Evolutionary conservation across 352 stramenopile genomes (phyloP).

Genomic region (Pythium monospermum): DNA sequence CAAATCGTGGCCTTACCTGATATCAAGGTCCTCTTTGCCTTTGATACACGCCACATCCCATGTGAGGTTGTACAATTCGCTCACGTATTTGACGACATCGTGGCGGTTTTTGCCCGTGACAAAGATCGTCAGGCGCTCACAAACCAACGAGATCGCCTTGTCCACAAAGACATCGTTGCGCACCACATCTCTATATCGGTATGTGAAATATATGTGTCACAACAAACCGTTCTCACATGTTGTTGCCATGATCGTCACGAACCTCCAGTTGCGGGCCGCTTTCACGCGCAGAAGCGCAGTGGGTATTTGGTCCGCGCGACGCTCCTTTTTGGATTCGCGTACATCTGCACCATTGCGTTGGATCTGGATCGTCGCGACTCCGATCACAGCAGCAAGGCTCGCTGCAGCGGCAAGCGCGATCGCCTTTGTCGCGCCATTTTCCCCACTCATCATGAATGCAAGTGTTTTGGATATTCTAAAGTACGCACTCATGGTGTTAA

Average conservation of each 20-base stretch:
- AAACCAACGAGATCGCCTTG: conserved; percentile 42
- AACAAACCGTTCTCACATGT: too few relatives aligned
- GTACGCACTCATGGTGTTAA: too few relatives aligned
- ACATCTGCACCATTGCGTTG: not conserved
- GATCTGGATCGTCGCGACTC: conserved; percentile 11
- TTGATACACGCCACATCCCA: conserved; percentile 62
- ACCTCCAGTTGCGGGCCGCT: conserved; percentile 13
- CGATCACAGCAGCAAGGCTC: conserved; percentile 10
- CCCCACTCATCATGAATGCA: too few relatives aligned
- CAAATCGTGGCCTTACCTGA: too few relatives aligned
- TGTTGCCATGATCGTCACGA: too few relatives aligned
- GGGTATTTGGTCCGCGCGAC: too few relatives aligned
- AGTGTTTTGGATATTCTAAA: too few relatives aligned
- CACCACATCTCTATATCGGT: conserved; percentile 15
- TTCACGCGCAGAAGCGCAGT: conserved; percentile 7
- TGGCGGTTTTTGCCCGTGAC: conserved; percentile 50
- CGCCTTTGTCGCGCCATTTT: not conserved
- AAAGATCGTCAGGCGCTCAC: conserved; percentile 51
- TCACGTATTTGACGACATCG: conserved; percentile 71
- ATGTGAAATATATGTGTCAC: too few relatives aligned
- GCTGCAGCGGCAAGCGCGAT: conserved; percentile 8
- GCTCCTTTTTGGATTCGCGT: not conserved
- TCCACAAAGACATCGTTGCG: conserved; percentile 60
- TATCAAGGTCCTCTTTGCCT: conserved; percentile 52
- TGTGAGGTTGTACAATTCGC: conserved; percentile 65